phyloP scores from a whole-genome alignment of 768 basidiomycete species.

The Rubroboletus pulcherrimus region DNA sequence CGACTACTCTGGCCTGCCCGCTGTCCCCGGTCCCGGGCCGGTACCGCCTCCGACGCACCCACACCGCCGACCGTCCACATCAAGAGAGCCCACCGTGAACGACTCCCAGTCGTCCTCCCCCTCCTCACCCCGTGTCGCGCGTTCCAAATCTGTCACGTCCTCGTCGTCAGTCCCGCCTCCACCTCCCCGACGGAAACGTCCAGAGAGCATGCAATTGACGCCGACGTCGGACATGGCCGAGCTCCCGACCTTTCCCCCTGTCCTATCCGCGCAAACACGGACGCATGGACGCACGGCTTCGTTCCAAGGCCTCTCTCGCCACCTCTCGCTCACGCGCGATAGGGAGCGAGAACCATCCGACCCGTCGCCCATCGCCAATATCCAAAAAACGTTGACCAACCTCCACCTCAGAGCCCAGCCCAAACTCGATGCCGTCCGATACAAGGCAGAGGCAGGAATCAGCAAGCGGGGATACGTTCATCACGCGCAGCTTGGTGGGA shows the following conservation, averaged over 20 bases:
- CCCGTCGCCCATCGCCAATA: slow-evolving; percentile 34
- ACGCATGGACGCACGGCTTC: slow-evolving; percentile 19
- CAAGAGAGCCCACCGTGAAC: slow-evolving; percentile 21
- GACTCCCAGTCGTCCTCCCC: slow-evolving; percentile 27
- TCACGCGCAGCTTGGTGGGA: slow-evolving; percentile 26
- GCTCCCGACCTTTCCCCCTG: slow-evolving; percentile 7
- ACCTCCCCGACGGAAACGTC: slow-evolving; percentile 48
- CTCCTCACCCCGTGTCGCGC: slow-evolving; percentile 39
- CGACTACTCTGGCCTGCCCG: background rate
- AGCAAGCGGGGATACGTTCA: slow-evolving; percentile 56
- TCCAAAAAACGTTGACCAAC: slow-evolving; percentile 43
- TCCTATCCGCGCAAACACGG: slow-evolving; percentile 8
- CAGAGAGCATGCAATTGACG: slow-evolving; percentile 61
- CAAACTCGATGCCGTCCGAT: slow-evolving; percentile 57
- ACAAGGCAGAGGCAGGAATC: slow-evolving; percentile 70
- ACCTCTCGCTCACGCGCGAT: slow-evolving; percentile 35
- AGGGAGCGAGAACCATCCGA: slow-evolving; percentile 16
- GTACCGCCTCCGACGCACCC: slow-evolving; percentile 53
- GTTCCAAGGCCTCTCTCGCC: slow-evolving; percentile 33
- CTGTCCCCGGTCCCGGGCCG: slow-evolving; percentile 25
- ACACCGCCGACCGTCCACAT: slow-evolving; percentile 38
- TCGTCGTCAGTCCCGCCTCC: slow-evolving; percentile 39
- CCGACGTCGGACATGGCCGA: slow-evolving; percentile 14
- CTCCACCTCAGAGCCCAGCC: slow-evolving; percentile 45
- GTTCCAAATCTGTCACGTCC: slow-evolving; percentile 52